Evolutionary conservation across 2,329 filamentous ascomycete species (phyloP), one percentile per base, ranked within the genome.

Genomic region (Boeremia exigua): DNA sequence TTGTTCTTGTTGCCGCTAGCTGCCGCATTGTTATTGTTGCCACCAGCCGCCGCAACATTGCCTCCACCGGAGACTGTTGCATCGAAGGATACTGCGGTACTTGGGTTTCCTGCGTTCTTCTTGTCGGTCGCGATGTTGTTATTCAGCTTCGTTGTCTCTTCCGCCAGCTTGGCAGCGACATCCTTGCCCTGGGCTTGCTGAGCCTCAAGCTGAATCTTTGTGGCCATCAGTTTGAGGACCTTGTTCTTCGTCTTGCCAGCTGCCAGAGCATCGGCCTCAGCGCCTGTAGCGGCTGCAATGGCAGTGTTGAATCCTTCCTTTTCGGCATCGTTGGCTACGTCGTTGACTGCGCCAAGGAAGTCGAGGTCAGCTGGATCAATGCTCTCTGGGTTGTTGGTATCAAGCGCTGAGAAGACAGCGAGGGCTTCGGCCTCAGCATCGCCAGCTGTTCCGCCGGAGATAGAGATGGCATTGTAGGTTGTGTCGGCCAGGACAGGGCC

Each of bases 231-330:
- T 76, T 86, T 86, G 48, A 85, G 72, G 23, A 86, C 82, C 77
- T 85, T 85, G 76, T 85, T 86, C 79, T 85, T 84, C 66, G 80
- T 85, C 75, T 85, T 85, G 63, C 83, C 83, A 46, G 77, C 77
- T 54, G 66, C 52, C 14, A 85, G 75, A 10, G 81, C 80, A 34
- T 75, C 79, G 0, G 75, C 78, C 2, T 75, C 72, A 17, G 72
- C 75, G 27, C 71, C 71, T 0, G 79, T 77, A 8, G 82, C 82
- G 3, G 77, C 79, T 11, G 72, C 76, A 56, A 84, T 81, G 34
- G 82, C 79, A 14, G 81, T 77, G 72, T 86, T 84, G 76, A 85
- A 86, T 0, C 75, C 75, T 8, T 78, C 74, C 1, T 73, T 78
- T 72, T 86, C 84, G n/a, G 84, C 83, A 23, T 74, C 68, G 68